Base-by-base conservation (phyloP, 257 asterid genomes). In the Solanum sparsipilum region DNA sequence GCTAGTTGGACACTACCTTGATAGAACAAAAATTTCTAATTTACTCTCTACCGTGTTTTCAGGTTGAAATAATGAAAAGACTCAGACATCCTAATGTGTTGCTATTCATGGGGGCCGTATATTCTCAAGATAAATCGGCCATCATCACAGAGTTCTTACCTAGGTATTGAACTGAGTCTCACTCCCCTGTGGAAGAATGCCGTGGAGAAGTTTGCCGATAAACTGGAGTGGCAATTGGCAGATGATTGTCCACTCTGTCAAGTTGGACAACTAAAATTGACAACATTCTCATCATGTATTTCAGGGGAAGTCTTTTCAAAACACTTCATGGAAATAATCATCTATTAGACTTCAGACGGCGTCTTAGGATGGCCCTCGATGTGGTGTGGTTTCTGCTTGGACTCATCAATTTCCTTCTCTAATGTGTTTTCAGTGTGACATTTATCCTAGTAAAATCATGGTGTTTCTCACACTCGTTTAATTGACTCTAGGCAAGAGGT, bases 231-330 rank as follows among this genome's bases (percentile, higher is more conserved):
- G 36, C 25, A 79, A 39, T 41, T 44, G 84, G 29, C 39, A 79
- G 34, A 78, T 78, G 65, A 41, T 78, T 78, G 84, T 13, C 25
- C 23, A 7, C n/a, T 39, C 63, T 25, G 78, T 16, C n/a, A 2
- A 18, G 79, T 72, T 72, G 21, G 79, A 35, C 15, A 35, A 73
- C 38, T 4, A 36, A 23, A 21, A 35, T 74, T 75, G 83, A 39
- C 60, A 76, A 39, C 35, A n/a, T 76, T 82, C 65, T 48, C 21
- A 48, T 82, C 44, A 46, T 52, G 88, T 87, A 36, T 90, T 81
- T 88, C 93, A 95, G 98, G 96, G 98, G 98, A 91, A 94, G 98
- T 87, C 96, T 95, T 38, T 95, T 90, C 78, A 92, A 90, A 90
- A 87, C 96, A 76, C 93, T 95, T 83, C 98, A 95, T 41, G 91